phyloP scores from a whole-genome alignment of 2,329 filamentous ascomycete species.

The Trichoderma polysporum region DNA sequence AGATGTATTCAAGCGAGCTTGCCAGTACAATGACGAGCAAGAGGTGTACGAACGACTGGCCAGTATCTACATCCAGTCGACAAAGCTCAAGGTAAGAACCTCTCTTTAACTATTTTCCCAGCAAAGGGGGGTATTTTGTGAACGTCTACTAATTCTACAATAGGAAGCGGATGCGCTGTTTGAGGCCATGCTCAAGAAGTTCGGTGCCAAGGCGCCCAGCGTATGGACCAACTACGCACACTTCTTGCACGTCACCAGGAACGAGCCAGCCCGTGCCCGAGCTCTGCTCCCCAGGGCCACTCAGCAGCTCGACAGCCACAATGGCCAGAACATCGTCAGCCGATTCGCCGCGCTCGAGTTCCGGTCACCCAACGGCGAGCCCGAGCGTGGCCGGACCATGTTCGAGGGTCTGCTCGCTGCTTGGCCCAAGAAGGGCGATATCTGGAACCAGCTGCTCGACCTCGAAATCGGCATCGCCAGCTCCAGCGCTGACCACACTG shows the following conservation, averaged over 20 bases:
- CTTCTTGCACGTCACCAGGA: slow-evolving; percentile 77
- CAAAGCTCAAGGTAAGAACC: slow-evolving; percentile 71
- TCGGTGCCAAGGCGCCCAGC: slow-evolving; percentile 72
- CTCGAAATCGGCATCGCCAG: slow-evolving; percentile 68
- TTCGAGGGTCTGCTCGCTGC: slow-evolving; percentile 84
- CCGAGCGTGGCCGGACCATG: slow-evolving; percentile 89
- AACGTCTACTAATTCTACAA: not conserved
- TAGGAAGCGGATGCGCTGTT: slow-evolving; percentile 91
- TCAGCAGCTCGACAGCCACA: slow-evolving; percentile 71
- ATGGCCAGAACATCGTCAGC: slow-evolving; percentile 68
- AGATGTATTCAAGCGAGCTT: slow-evolving; percentile 85
- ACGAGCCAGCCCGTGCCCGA: slow-evolving; percentile 70
- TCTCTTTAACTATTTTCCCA: slow-evolving; percentile 36
- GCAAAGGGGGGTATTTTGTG: slow-evolving; percentile 31
- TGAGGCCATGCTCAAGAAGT: slow-evolving; percentile 83
- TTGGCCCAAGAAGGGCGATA: slow-evolving; percentile 84
- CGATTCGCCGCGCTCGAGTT: slow-evolving; percentile 94
- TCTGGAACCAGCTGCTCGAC: slow-evolving; percentile 91
- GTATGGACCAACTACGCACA: slow-evolving; percentile 95
- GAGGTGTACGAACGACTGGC: slow-evolving; percentile 86
- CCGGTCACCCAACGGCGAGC: slow-evolving; percentile 74
- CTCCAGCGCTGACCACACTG: slow-evolving; percentile 50
- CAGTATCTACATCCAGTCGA: slow-evolving; percentile 92
- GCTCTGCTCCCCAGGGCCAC: slow-evolving; percentile 78
- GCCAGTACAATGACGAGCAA: slow-evolving; percentile 88